A percentile compares a stretch with the other conserved stretches of the same genome.
These are phyloP conservation scores for Penicillium maclennaniae DNA, from an alignment of 495 filamentous ascomycete genomes.

Conservation along the genomic window DNA sequence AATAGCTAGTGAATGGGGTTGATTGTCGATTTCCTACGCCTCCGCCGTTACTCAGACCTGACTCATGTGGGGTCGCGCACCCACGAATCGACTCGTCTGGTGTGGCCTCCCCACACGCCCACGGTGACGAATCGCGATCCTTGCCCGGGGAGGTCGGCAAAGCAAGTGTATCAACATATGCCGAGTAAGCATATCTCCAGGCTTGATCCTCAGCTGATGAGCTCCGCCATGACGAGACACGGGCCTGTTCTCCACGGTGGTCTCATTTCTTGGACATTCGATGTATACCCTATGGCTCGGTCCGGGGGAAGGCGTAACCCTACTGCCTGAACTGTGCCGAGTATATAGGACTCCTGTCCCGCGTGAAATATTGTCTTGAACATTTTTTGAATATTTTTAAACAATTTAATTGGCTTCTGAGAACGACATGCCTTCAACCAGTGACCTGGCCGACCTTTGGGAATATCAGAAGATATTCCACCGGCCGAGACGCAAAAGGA, in stretches of 20 bases:
- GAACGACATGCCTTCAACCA: conserved; percentile 27
- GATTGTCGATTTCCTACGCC: background rate
- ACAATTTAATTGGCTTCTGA: too few species aligned
- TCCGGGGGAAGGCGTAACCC: conserved; percentile 4
- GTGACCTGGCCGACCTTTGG: conserved; percentile 26
- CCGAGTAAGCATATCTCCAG: conserved; percentile 10
- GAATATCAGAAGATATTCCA: conserved; percentile 58
- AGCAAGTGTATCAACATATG: conserved; percentile 11
- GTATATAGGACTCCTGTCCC: conserved; percentile 8
- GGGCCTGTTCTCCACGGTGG: background rate
- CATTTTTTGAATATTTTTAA: too few species aligned
- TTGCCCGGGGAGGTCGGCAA: conserved; percentile 20
- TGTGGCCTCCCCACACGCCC: conserved; percentile 11
- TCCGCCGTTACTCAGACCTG: conserved; percentile 34
- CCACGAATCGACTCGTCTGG: conserved; percentile 1
- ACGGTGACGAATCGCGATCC: conserved; percentile 12
- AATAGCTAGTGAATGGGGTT: background rate
- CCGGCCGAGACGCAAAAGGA: conserved; percentile 55
- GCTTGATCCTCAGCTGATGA: conserved; percentile 4
- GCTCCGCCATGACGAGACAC: background rate
- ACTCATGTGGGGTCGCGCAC: conserved; percentile 37
- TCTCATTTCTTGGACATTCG: background rate
- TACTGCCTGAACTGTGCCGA: conserved; percentile 1
- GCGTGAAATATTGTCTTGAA: background rate
- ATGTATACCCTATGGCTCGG: background rate